These are phyloP conservation scores for Helotiales sp. DNA, from an alignment of 2,329 filamentous ascomycete species.

Conservation along the genomic window DNA sequence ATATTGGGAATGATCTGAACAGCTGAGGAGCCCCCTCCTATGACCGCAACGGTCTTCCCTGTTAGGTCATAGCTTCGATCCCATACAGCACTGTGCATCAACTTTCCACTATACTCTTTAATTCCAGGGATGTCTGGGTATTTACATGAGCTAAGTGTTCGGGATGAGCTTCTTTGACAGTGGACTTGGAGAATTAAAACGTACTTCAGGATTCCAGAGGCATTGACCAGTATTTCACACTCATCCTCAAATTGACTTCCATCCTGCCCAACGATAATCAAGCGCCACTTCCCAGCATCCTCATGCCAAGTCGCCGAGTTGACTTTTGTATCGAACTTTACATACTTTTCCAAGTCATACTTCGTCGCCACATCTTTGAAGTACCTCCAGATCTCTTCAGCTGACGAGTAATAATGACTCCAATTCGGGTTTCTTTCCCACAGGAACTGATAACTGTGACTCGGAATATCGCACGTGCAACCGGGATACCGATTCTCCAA, in stretches of 20 bases:
- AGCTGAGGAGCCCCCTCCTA: slow-evolving; percentile 40
- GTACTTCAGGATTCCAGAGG: slow-evolving; percentile 50
- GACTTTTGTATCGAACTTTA: slow-evolving; percentile 45
- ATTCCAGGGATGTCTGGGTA: slow-evolving; percentile 48
- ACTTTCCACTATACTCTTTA: slow-evolving; percentile 44
- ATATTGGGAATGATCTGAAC: slow-evolving; percentile 38
- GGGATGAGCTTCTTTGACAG: slow-evolving; percentile 44
- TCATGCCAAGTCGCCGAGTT: slow-evolving; percentile 46
- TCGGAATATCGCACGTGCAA: slow-evolving; percentile 55
- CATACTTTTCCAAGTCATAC: slow-evolving; percentile 40
- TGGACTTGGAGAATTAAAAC: background rate
- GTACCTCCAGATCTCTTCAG: slow-evolving; percentile 34
- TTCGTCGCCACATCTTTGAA: slow-evolving; percentile 36
- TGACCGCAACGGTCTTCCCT: slow-evolving; percentile 37
- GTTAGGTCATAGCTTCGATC: slow-evolving; percentile 39
- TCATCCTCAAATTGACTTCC: slow-evolving; percentile 36
- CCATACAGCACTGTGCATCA: slow-evolving; percentile 47
- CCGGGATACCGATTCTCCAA: slow-evolving; percentile 59
- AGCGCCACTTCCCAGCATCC: slow-evolving; percentile 39
- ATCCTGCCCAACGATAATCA: slow-evolving; percentile 6
- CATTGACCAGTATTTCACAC: slow-evolving; percentile 50
- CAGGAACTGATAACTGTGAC: slow-evolving; percentile 49
- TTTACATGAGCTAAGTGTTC: slow-evolving; percentile 44
- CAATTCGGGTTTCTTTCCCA: slow-evolving; percentile 30
- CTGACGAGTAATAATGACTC: slow-evolving; percentile 32